Base-by-base conservation (phyloP, 257 asterid genomes). In the Ophiorrhiza pumila region DNA sequence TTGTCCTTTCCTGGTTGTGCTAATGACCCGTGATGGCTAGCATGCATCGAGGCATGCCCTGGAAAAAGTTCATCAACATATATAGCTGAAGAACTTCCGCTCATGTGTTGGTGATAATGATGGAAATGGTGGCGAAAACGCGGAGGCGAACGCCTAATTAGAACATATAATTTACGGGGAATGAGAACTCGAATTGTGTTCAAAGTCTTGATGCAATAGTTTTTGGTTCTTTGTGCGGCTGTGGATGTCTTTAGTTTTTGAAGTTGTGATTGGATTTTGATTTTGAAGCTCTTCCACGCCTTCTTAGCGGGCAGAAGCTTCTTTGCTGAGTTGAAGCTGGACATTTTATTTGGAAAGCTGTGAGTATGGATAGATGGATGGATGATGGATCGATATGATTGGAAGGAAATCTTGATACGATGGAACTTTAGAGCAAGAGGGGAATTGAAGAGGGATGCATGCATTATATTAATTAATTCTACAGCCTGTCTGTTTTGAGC, bases 281-380 rank as follows among this genome's bases (percentile, higher is more conserved):
- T 63, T 37, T 73, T 69, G 68, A 80, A 78, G 79, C 74, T 80
- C 65, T 77, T 81, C 82, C 82, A 82, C 58, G 81, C 79, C 15
- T 74, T 83, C 75, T 55, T 83, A 68, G 83, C 71, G 68, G 84
- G 83, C 23, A 56, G 27, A 77, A 81, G 79, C 55, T 81, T 88
- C 55, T 58, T 72, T 29, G 78, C 58, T 41, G 75, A 64, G 37
- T 80, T 76, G 87, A 80, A 81, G 29, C 20, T 65, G 80, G 86
- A 81, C 84, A 81, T 84, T 70, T 49, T 42, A 23, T 35, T 35
- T 35, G 68, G 29, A 9, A 4, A 20, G 53, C 22, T 47, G 53
- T 8, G 32, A 75, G 65, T 62, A 15, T 29, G 39, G 61, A 22
- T 59, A 34, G 5, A 49, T 55, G 52, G 56, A n/a, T n/a, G n/a